A percentile compares a stretch with the other conserved stretches of the same genome.
Evolutionary conservation across 192 early-diverging fungal genomes (phyloP).

Genomic region (Coemansia sp.): DNA sequence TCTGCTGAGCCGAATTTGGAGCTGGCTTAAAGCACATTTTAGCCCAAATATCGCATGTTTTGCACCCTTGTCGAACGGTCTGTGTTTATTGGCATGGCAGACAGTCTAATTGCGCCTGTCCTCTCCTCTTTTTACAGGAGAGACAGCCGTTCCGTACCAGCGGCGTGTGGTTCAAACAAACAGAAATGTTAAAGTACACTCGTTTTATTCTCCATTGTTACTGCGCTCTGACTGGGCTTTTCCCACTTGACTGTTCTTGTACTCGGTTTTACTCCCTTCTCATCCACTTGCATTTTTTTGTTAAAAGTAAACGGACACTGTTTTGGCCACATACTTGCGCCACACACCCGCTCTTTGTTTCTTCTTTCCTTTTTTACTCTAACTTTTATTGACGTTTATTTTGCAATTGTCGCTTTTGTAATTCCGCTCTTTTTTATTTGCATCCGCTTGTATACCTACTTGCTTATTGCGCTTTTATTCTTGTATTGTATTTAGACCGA

Average conservation of each 20-base stretch:
- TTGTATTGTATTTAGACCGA: not conserved
- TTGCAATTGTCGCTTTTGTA: too few relatives aligned
- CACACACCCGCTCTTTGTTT: not conserved
- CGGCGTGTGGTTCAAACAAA: not conserved
- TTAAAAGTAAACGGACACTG: not conserved
- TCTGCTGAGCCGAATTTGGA: too few relatives aligned
- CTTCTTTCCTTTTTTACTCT: not conserved
- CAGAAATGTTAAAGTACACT: not conserved
- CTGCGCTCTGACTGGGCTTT: constrained; percentile 4
- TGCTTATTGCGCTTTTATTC: not conserved
- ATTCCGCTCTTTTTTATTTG: too few relatives aligned
- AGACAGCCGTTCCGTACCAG: not conserved
- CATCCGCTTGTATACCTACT: not conserved
- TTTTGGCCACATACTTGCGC: not conserved
- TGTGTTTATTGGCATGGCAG: not conserved
- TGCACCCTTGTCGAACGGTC: not conserved
- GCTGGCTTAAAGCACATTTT: too few relatives aligned
- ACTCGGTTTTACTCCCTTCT: constrained; percentile 5
- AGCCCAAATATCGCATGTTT: not conserved
- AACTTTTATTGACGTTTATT: not conserved
- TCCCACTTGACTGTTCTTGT: constrained; percentile 8
- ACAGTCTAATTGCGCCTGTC: not conserved
- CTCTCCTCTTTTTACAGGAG: not conserved
- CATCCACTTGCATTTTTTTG: not conserved
- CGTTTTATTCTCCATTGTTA: not conserved